Conservation (phyloP, 768 basidiomycete species). For the Termitomyces sp. region DNA sequence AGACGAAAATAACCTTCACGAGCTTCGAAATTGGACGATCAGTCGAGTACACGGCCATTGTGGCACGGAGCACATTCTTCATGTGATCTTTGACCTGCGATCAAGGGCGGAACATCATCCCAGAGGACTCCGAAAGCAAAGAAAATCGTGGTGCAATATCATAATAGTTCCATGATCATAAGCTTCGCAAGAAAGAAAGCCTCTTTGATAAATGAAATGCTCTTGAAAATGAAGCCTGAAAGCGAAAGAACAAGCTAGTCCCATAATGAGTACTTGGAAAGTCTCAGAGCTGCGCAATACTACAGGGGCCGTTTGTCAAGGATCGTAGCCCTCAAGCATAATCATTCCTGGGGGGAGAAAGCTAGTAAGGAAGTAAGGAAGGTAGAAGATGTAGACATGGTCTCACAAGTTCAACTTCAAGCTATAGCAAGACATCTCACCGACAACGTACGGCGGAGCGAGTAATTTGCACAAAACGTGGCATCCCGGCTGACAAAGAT, state of each 20-base stretch:
- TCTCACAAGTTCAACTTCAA: neutral
- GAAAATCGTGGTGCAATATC: neutral
- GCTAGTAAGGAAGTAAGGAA: no score
- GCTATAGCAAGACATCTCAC: slow-evolving; percentile 1
- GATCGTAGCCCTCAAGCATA: neutral
- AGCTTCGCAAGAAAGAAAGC: neutral
- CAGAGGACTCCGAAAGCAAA: neutral
- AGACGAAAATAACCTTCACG: slow-evolving; percentile 2
- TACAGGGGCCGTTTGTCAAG: neutral
- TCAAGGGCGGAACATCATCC: neutral
- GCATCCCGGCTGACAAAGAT: slow-evolving; percentile 1
- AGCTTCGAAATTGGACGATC: slow-evolving; percentile 2
- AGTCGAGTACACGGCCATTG: neutral
- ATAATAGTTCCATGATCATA: neutral
- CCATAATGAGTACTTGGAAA: neutral
- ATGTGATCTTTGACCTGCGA: neutral
- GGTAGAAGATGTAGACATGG: neutral
- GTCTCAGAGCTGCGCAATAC: neutral
- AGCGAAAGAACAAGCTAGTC: neutral
- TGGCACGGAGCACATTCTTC: neutral
- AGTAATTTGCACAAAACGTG: neutral
- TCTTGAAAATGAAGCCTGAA: no score
- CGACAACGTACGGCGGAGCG: neutral
- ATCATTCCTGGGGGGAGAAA: neutral
- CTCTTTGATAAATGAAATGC: neutral